Percentiles rank a stretch among this genome's conserved stretches.
phyloP scores from a whole-genome alignment of 2,329 filamentous ascomycete species.

The Colletotrichum lini region DNA sequence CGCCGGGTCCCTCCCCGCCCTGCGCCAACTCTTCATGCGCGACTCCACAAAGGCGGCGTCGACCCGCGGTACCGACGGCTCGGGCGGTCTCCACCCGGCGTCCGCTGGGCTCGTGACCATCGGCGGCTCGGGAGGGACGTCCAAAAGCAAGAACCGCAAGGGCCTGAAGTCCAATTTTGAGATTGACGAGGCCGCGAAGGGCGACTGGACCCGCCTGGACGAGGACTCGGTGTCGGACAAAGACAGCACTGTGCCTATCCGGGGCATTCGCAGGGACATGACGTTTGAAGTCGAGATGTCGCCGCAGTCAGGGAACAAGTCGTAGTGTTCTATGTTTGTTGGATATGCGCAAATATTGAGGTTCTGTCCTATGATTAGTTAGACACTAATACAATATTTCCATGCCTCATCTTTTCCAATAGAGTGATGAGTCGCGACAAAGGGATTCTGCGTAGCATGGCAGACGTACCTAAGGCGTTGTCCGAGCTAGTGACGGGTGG shows the following conservation, averaged over 20 bases:
- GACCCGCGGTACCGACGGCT: slow-evolving; percentile 18
- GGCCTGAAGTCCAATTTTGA: slow-evolving; percentile 35
- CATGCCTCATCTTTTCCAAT: too few species aligned
- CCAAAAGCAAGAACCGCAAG: slow-evolving; percentile 36
- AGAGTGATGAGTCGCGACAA: too few species aligned
- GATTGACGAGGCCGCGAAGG: slow-evolving; percentile 27
- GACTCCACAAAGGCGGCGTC: background rate
- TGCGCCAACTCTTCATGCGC: slow-evolving; percentile 35
- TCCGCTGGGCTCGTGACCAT: slow-evolving; percentile 40
- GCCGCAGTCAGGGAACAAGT: background rate
- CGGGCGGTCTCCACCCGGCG: slow-evolving; percentile 1
- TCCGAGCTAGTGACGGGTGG: too few species aligned
- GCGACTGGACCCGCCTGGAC: slow-evolving; percentile 42
- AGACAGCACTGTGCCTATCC: slow-evolving; percentile 41
- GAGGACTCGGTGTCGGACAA: slow-evolving; percentile 41
- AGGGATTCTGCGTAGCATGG: too few species aligned
- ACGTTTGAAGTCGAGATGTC: slow-evolving; percentile 30
- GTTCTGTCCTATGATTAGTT: background rate
- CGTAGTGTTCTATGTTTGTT: background rate
- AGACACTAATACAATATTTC: too few species aligned
- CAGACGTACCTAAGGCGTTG: too few species aligned
- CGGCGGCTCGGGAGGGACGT: slow-evolving; percentile 34
- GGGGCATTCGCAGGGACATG: slow-evolving; percentile 37
- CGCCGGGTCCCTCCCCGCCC: slow-evolving; percentile 42
- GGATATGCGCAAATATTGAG: background rate